phyloP scores from a whole-genome alignment of 2,329 filamentous ascomycete species.

The Amphichorda felina region DNA sequence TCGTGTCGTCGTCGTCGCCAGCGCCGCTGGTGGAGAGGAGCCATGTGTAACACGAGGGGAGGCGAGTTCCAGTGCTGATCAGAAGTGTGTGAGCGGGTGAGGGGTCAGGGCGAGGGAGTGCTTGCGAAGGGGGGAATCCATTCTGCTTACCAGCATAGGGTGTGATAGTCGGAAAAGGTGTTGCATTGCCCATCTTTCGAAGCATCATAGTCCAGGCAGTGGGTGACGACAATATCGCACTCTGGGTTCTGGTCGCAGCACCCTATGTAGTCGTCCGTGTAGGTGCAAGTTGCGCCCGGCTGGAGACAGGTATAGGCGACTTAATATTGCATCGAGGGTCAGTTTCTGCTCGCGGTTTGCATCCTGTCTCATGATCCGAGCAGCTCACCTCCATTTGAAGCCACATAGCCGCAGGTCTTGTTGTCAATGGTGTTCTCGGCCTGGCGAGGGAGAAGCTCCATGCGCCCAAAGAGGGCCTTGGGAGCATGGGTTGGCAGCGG shows the following conservation, averaged over 20 bases:
- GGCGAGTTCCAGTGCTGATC: conserved; percentile 8
- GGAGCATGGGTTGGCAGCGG: conserved; percentile 18
- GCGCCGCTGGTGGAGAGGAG: conserved; percentile 9
- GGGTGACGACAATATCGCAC: conserved; percentile 18
- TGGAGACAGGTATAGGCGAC: conserved; percentile 17
- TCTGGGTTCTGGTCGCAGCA: conserved; percentile 17
- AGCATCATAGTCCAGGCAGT: conserved; percentile 16
- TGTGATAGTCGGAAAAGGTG: conserved; percentile 16
- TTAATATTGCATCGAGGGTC: too few species aligned
- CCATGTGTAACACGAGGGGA: conserved; percentile 16
- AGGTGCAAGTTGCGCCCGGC: conserved; percentile 13
- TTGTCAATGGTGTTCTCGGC: conserved; percentile 14
- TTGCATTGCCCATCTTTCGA: conserved; percentile 12
- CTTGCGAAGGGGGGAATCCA: too few species aligned
- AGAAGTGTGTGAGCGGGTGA: too few species aligned
- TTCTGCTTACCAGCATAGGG: conserved; percentile 23
- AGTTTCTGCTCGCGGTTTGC: neutral
- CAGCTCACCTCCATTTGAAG: conserved; percentile 15
- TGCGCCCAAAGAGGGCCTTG: conserved; percentile 13
- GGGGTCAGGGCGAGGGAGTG: too few species aligned
- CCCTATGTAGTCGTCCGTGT: conserved; percentile 13
- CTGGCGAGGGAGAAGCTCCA: conserved; percentile 14
- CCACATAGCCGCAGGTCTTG: conserved; percentile 18
- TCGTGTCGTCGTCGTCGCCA: conserved; percentile 5
- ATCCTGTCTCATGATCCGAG: neutral